Conservation (phyloP, 371 early-diverging fungal genomes). For the Catenaria anguillulae region DNA sequence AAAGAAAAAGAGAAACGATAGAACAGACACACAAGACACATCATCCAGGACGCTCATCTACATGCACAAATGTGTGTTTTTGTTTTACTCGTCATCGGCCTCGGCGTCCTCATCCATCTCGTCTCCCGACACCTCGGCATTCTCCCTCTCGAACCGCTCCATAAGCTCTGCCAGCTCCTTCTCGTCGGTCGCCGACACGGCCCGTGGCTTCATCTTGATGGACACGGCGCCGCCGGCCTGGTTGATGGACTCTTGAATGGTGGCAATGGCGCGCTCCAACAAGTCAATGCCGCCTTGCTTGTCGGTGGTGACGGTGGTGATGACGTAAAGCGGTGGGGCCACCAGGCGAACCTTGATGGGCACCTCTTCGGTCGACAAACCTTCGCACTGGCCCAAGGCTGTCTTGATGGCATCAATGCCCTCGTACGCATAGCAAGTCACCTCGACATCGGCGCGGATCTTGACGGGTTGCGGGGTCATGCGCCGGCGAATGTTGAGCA, state of each 20-base stretch:
- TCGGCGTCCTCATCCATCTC: slow-evolving; percentile 42
- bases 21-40: too few species aligned
- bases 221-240: slow-evolving; percentile 55
- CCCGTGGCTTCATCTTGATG: slow-evolving; percentile 77
- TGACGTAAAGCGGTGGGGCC: slow-evolving; percentile 91
- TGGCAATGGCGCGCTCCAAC: slow-evolving; percentile 74
- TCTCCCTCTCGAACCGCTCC: slow-evolving; percentile 84
- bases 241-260: slow-evolving; percentile 65
- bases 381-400: slow-evolving; percentile 83
- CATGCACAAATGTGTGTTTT: too few species aligned
- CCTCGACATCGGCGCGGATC: slow-evolving; percentile 95
- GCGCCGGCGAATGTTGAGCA: slow-evolving; percentile 70
- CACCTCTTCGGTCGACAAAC: slow-evolving; percentile 61
- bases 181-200: slow-evolving; percentile 87
- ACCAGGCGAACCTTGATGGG: slow-evolving; percentile 69
- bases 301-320: slow-evolving; percentile 76
- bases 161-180: slow-evolving; percentile 82
- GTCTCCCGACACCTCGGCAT: slow-evolving; percentile 86
- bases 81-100: slow-evolving; percentile 40
- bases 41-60: too few species aligned
- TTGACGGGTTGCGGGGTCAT: slow-evolving; percentile 94
- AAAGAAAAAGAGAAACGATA: too few species aligned
- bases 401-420: slow-evolving; percentile 95
- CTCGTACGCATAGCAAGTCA: slow-evolving; percentile 89
- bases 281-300: slow-evolving; percentile 69